Evolutionary conservation across 75 land plant species (phyloP).

Genomic region (Sequoiadendron giganteum): DNA sequence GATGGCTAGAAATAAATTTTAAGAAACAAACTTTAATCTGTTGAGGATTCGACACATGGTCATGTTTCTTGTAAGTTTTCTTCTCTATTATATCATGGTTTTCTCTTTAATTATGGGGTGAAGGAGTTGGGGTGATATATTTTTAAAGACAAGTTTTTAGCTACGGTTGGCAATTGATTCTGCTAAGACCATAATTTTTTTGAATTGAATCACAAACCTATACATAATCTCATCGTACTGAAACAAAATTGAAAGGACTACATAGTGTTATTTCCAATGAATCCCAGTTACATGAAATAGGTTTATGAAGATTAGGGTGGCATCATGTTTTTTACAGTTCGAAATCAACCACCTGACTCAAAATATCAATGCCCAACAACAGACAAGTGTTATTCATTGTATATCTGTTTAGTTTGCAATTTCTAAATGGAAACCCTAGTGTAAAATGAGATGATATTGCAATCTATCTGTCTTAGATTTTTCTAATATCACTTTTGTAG

Average conservation of each 20-base stretch:
- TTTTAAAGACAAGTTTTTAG: neutral
- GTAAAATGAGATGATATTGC: too few species aligned
- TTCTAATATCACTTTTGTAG: too few species aligned
- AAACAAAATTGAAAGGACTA: neutral
- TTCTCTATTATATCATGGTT: neutral
- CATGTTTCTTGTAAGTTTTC: slow-evolving; percentile 3
- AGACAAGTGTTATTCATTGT: too few species aligned
- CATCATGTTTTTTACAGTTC: too few species aligned
- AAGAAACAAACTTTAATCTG: neutral
- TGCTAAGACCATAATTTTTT: neutral
- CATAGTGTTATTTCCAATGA: neutral
- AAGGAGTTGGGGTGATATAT: neutral
- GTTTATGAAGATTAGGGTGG: too few species aligned
- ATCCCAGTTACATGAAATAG: neutral
- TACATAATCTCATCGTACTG: neutral
- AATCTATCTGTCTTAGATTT: too few species aligned
- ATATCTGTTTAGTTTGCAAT: too few species aligned
- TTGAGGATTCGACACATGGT: neutral
- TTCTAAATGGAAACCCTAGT: too few species aligned
- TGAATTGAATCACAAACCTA: too few species aligned
- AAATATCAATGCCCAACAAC: too few species aligned
- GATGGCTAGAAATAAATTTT: neutral
- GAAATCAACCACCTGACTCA: too few species aligned
- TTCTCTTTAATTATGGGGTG: neutral
- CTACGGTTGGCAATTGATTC: neutral